Evolutionary conservation across 2,329 filamentous ascomycete species (phyloP).

Genomic region (Phaeosphaeriaceae sp.): DNA sequence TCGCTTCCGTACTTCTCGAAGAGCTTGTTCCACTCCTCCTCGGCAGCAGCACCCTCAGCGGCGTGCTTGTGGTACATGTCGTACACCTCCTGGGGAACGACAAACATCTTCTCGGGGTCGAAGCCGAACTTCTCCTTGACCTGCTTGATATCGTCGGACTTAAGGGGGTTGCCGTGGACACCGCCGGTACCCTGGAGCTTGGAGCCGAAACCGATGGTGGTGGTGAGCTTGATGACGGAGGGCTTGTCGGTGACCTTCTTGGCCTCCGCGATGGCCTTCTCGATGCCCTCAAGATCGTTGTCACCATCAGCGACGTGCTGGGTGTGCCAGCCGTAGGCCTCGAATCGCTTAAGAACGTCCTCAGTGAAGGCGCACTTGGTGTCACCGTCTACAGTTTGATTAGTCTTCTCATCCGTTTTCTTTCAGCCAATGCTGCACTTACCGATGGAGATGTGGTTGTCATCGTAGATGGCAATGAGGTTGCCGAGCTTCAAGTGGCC

Average conservation of each 20-base stretch:
- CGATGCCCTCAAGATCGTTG: conserved; percentile 84
- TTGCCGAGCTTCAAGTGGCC: conserved; percentile 98
- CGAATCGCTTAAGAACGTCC: conserved; percentile 92
- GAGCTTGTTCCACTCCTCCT: conserved; percentile 95
- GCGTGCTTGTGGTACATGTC: conserved; percentile 87
- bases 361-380: conserved; percentile 97
- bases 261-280: conserved; percentile 84
- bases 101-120: conserved; percentile 91
- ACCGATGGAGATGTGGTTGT: conserved; percentile 94
- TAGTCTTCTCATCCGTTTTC: conserved; percentile 10
- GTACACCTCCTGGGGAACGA: conserved; percentile 93
- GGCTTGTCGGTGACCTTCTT: conserved; percentile 95
- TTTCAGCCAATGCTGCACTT: conserved; percentile 32
- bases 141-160: conserved; percentile 90
- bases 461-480: conserved; percentile 95
- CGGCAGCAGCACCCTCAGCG: conserved; percentile 82
- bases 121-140: conserved; percentile 97
- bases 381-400: conserved; percentile 73
- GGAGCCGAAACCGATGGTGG: conserved; percentile 96
- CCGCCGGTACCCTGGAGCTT: conserved; percentile 90
- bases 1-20: conserved; percentile 84
- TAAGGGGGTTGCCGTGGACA: conserved; percentile 95
- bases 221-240: conserved; percentile 93
- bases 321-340: conserved; percentile 96
- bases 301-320: conserved; percentile 86